Evolutionary conservation across 805 yeast genomes (phyloP), one percentile per base, ranked within the genome.

Genomic region (Nakazawaea wickerhamii): DNA sequence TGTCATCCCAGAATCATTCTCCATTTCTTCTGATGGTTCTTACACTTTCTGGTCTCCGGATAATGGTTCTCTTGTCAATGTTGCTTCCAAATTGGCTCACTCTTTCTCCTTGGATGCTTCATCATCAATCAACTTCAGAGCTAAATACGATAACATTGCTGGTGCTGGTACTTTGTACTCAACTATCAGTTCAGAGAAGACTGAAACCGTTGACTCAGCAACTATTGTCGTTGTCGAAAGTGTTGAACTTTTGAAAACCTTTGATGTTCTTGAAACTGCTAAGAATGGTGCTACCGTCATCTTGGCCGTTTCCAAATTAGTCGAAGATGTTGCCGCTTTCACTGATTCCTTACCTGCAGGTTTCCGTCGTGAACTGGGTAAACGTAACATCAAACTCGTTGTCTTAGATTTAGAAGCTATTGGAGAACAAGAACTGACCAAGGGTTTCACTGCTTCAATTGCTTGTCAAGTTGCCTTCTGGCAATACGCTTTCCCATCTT

Each of bases 381-480:
- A 62, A n/a, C 79, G 77, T 55, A 63, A 72, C 30, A 65, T 77
- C 50, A 65, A 68, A 41, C 59, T 89, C 35, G 65, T 68, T 46
- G 63, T 84, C 21, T 56, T 87, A 39, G 95, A 88, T 60, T 68
- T 74, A 49, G 70, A 79, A 18, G 57, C 75, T 17, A 65, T 84
- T 46, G 86, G 83, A 32, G 86, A 77, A 43, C 71, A 79, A 51
- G 83, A 77, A 48, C 79, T 80, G 43, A 81, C 93, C 31, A 73
- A 77, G 51, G 95, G 95, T 22, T 80, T 89, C 58, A 78, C 93
- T 4, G 70, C 71, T 25, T 73, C 79, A 30, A 81, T 89, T 59
- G 87, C 88, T 38, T 65, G 77, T 44, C 95, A 89, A 64, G 76
- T 83, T 32, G 86, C 81, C 0, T 83, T 87, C 69, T 88, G 95